Evolutionary conservation across 2,329 filamentous ascomycete species (phyloP).

Genomic region (Sporothrix humicola): DNA sequence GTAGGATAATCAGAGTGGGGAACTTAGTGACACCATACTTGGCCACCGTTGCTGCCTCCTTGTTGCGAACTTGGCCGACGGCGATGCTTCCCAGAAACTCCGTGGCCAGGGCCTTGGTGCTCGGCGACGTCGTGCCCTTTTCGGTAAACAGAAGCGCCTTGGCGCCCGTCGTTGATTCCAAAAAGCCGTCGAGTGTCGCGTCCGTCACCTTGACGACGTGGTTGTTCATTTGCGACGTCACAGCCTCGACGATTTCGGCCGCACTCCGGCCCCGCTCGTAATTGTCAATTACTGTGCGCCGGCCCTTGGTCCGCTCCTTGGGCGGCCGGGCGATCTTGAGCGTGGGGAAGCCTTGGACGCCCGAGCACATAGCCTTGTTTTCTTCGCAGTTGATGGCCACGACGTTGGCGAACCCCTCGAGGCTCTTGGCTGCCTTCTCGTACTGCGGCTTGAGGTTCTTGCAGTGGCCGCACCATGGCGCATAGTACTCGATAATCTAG

Average conservation of each 20-base stretch:
- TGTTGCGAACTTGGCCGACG: constrained; percentile 82
- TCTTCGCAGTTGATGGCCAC: constrained; percentile 96
- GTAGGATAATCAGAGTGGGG: constrained; percentile 80
- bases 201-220: constrained; percentile 82
- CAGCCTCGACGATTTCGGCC: constrained; percentile 85
- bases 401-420: constrained; percentile 91
- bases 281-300: constrained; percentile 83
- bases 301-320: constrained; percentile 59
- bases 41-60: constrained; percentile 73
- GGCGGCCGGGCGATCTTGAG: constrained; percentile 90
- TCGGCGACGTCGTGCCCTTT: constrained; percentile 73
- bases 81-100: constrained; percentile 56
- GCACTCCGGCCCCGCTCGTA: constrained; percentile 84
- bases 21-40: constrained; percentile 78
- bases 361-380: constrained; percentile 87
- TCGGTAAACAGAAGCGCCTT: constrained; percentile 94
- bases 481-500: constrained; percentile 83
- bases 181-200: constrained; percentile 76
- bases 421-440: constrained; percentile 87
- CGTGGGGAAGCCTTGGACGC: constrained; percentile 92
- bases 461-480: constrained; percentile 97
- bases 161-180: constrained; percentile 66
- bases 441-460: constrained; percentile 94
- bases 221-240: constrained; percentile 88
- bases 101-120: constrained; percentile 68